phyloP scores from a whole-genome alignment of 2,329 filamentous ascomycete species.

The Helminthosporium solani region DNA sequence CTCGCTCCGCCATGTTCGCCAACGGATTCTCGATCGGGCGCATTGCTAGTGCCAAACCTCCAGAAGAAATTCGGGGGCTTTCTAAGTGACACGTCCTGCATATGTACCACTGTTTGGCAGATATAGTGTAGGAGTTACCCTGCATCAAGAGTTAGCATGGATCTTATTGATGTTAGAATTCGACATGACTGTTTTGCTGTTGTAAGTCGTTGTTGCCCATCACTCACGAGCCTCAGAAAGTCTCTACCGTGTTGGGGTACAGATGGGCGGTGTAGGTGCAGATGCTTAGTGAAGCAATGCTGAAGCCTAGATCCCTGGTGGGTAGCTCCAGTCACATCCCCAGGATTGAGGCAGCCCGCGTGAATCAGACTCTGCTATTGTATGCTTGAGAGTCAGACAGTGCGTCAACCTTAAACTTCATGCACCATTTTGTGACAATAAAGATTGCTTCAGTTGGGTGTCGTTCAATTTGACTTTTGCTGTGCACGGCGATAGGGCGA shows the following conservation, averaged over 20 bases:
- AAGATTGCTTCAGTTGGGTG: not conserved
- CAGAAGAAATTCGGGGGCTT: not conserved
- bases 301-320: constrained; percentile 1
- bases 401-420: not conserved
- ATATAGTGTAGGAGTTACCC: not conserved
- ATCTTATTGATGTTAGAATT: not conserved
- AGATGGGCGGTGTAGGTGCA: not conserved
- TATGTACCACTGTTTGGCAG: not conserved
- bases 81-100: not conserved
- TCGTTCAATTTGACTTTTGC: constrained; percentile 16
- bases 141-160: not conserved
- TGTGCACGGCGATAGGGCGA: constrained; percentile 11
- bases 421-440: not conserved
- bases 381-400: not conserved
- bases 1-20: not conserved
- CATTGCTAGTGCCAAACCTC: constrained; percentile 2
- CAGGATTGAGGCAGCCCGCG: not conserved
- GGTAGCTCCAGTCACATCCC: not conserved
- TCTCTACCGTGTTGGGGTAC: not conserved
- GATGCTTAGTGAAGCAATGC: not conserved
- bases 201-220: too few relatives aligned
- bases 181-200: not conserved
- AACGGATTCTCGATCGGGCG: constrained; percentile 2
- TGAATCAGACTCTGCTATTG: not conserved
- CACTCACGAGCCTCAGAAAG: not conserved